Evolutionary conservation across 306 rosid genomes (phyloP), one percentile per base, ranked within the genome.

Genomic region (Vigna mungo): DNA sequence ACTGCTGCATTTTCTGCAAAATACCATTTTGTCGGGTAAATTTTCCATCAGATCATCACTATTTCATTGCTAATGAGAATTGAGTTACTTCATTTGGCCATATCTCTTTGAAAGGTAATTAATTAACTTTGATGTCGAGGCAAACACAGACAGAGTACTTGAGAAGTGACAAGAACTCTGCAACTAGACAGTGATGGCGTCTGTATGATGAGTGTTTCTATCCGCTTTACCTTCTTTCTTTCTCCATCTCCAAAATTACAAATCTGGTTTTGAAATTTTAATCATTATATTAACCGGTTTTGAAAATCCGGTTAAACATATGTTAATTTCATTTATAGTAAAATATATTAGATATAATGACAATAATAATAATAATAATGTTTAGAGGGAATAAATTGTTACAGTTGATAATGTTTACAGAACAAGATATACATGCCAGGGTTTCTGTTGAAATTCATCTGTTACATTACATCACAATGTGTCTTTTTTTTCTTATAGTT

Each of bases 401-500:
- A 52, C 5, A 12, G 5, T 16, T 4, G 34, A 11, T 54, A 64
- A 15, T 17, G 36, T 75, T 34, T 18, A 47, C 15, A 53, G 36
- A 71, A 34, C 16, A 52, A 71, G 64, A 41, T 10, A 41, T 39
- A 9, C 10, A 41, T 43, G 48, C 15, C 0, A 43, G 49, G 49
- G 48, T 73, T 73, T 67, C 12, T n/a, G 44, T 67, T 44, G 75
- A 77, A n/a, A 25, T 67, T 12, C 9, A 27, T 15, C 25, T n/a
- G 46, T 0, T 41, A 41, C 13, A 41, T 14, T 20, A 21, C 13
- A 41, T 55, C 54, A 20, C 46, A 41, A 41, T 41, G 3, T 41
- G 9, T 39, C 9, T 9, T 2, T 2, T 39, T 37, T 9, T 39
- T 41, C 46, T 9, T 41, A 0, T 41, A 41, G 46, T 41, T 41